Base-by-base conservation (phyloP, 768 basidiomycete genomes). In the Scleroderma citrinum region DNA sequence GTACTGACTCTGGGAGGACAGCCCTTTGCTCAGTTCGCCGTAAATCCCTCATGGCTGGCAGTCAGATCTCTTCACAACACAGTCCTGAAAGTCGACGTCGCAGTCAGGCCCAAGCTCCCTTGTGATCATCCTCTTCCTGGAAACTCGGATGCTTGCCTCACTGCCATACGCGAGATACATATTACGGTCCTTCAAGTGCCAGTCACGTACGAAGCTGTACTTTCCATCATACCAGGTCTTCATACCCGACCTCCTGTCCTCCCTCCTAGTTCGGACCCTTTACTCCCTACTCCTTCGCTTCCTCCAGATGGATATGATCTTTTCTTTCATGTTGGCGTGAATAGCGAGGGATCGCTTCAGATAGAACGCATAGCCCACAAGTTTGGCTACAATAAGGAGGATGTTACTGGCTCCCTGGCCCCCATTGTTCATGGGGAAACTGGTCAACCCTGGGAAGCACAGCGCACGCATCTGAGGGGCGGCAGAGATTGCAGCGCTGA, bases 1-100 rank as follows among this genome's bases (percentile, higher is more conserved):
- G 20, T 29, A 44, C 58, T 62, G 47, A 61, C 62, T 32, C 45
- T 42, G 49, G 38, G 54, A 59, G 50, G 40, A 54, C 58, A 82
- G 79, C 81, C 83, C 23, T 82, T 81, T 62, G 63, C 71, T 44
- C 74, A 76, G n/a, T 77, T 76, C 56, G 58, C 68, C 46, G 72
- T 73, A 48, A 87, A 87, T 57, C 85, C 85, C 2, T 86, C 85
- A 17, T 87, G 85, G 85, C 70, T 82, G 7, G 83, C 84, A 29
- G 83, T 82, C 11, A 69, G 76, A 52, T 72, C 79, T 7, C 70
- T 87, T 19, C 80, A 85, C 57, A 78, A 85, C 60, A 67, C 70
- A 35, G 56, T 77, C 49, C 65, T 85, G 7, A 66, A 62, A 21
- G 65, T 72, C 24, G 72, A 78, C 54, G 57, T 67, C 7, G 56